Evolutionary conservation across 257 asterid species (phyloP), one percentile per base, ranked within the genome.

Genomic region (Paraleonurus japonicus): DNA sequence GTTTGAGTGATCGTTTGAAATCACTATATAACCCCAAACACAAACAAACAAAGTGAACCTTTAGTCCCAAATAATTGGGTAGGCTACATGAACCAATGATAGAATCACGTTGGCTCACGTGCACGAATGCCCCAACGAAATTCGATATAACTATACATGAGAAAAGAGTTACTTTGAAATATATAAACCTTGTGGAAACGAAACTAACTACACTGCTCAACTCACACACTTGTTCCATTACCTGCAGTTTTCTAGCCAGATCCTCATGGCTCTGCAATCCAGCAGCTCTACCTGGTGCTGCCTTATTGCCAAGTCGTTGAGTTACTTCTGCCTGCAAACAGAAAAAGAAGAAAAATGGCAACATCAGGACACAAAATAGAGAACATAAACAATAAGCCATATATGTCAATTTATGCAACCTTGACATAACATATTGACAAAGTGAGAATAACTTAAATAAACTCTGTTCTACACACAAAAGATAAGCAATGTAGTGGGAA

Each of bases 241-340:
- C 97, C 92, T 85, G 87, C 67, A 88, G 92, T 75, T 81, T 89
- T 84, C 85, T 89, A 22, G 95, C 97, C 79, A 89, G 96, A 77
- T 89, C 95, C 69, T 84, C 95, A 67, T 89, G 97, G 79, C 90
- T 89, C 75, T 81, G 91, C 73, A 82, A 65, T 69, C 89, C 91
- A 72, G 73, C 65, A 74, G 70, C 72, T 80, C 76, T 77, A 54
- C 76, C 76, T 37, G 89, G 79, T 8, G 80, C 78, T 50, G 76
- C 85, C 65, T 81, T 83, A 76, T 85, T 85, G 85, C 83, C 82
- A 57, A 87, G 85, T 77, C 96, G 84, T 45, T 91, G 97, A 60
- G 96, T 91, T 53, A 81, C 92, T 83, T 85, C 96, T 47, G 97
- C 95, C 97, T 91, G 84, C 74, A 70, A 61, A 57, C 61, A 51